phyloP scores from a whole-genome alignment of 768 basidiomycete species.

The Boletellus sp. region DNA sequence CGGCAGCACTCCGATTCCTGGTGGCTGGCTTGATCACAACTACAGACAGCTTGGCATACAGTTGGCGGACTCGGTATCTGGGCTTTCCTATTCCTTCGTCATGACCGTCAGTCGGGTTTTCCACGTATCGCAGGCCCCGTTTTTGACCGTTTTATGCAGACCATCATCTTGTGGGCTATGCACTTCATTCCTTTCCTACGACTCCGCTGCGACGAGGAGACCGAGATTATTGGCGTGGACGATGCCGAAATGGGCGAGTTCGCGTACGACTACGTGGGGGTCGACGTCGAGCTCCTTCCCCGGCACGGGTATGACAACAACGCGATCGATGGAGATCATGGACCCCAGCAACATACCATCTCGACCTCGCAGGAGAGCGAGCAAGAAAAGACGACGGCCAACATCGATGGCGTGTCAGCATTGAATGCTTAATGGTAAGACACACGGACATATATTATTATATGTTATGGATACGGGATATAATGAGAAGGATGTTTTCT shows the following conservation, averaged over 20 bases:
- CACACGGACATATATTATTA: no score
- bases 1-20: slow-evolving; percentile 58
- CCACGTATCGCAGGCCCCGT: background rate
- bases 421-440: background rate
- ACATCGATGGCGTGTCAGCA: background rate
- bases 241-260: slow-evolving; percentile 89
- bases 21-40: slow-evolving; percentile 87
- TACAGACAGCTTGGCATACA: slow-evolving; percentile 84
- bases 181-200: slow-evolving; percentile 79
- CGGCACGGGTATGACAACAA: slow-evolving; percentile 29
- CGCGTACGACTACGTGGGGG: slow-evolving; percentile 81
- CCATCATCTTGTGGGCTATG: slow-evolving; percentile 83
- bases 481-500: background rate
- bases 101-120: slow-evolving; percentile 54
- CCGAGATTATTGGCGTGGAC: slow-evolving; percentile 83
- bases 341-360: slow-evolving; percentile 34
- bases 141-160: slow-evolving; percentile 37
- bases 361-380: slow-evolving; percentile 29
- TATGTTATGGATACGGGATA: background rate
- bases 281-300: slow-evolving; percentile 50
- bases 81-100: slow-evolving; percentile 68
- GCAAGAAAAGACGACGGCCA: slow-evolving; percentile 18
- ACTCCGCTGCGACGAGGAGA: slow-evolving; percentile 62
- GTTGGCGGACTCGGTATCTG: slow-evolving; percentile 67
- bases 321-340: slow-evolving; percentile 31